Percentiles rank a stretch among this genome's conserved stretches.
phyloP scores from a whole-genome alignment of 148 eudicot species.

The Rhododendron mucronatum region DNA sequence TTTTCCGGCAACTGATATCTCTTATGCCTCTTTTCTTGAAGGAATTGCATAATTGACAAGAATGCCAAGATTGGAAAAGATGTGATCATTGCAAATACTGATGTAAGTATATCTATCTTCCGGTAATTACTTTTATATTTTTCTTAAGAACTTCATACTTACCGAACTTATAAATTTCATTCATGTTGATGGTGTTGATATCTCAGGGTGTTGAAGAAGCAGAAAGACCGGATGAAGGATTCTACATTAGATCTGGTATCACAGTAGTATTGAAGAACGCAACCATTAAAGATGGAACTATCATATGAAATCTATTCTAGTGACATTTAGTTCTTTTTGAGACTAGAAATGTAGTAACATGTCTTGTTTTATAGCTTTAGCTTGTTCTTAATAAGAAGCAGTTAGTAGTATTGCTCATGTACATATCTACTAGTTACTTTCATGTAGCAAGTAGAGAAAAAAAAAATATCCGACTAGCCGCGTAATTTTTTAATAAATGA shows the following conservation, averaged over 20 bases:
- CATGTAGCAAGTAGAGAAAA: neutral
- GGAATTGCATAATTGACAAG: conserved; percentile 98
- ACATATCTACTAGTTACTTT: neutral
- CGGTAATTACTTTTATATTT: neutral
- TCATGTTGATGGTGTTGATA: neutral
- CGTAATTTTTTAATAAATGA: neutral
- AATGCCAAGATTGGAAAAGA: conserved; percentile 87
- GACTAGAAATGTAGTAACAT: neutral
- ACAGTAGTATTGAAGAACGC: conserved; percentile 75
- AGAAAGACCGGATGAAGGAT: conserved; percentile 72
- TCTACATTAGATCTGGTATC: conserved; percentile 87
- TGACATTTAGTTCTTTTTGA: neutral
- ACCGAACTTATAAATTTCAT: neutral
- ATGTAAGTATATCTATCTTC: conserved; percentile 36
- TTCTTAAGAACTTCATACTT: neutral
- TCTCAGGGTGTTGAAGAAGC: conserved; percentile 80
- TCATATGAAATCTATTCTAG: conserved; percentile 30
- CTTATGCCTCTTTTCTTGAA: conserved; percentile 13
- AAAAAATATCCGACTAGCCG: neutral
- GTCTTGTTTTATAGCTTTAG: neutral
- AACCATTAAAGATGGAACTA: conserved; percentile 68
- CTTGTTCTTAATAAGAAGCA: neutral
- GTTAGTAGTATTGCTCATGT: neutral
- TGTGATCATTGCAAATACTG: conserved; percentile 71
- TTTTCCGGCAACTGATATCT: neutral